Evolutionary conservation across 2,329 filamentous ascomycete species (phyloP), one percentile per base, ranked within the genome.

Genomic region (Calycina marina): DNA sequence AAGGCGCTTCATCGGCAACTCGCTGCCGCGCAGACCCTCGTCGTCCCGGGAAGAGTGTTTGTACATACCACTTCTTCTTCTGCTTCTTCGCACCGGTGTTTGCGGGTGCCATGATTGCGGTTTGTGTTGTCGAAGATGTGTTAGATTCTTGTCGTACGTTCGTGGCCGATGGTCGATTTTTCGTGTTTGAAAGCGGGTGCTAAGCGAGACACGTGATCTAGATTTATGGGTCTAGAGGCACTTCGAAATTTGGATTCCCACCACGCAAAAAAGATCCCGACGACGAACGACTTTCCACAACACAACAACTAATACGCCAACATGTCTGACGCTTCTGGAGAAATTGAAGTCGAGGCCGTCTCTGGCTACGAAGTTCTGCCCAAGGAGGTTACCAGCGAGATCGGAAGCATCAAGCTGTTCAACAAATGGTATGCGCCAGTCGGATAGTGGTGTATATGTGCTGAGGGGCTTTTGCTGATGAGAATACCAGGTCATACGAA

Each of bases 361-460:
- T 66, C 69, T 59, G 70, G 72, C 64, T 80, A 75, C 67, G 66
- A 73, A 58, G 74, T 85, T 61, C 80, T 94, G 51, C 85, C 88
- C 65, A 93, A 92, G 77, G 85, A 93, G 51, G 79, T 93, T 59
- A 69, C 75, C 56, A 70, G 76, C 56, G 83, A 93, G 69, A 77
- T 90, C 66, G 86, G 85, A 65, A 78, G 72, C 67, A 72, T 90
- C 63, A 93, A 93, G 79, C 76, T 93, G 56, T 93, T 93, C 77
- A 90, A 88, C 78, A 92, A 90, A 69, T 93, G 85, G 75, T 45
- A 33, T 16, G 38, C 17, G 29, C 12, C 24, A 22, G 25, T 17
- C n/a, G 40, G 24, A 32, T 34, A 37, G 30, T 18, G 4, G 4
- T n/a, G 12, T 26, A 33, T 32, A 20, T 33, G 30, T 27, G 25